Percentiles rank a stretch among this genome's conserved stretches.
These are phyloP conservation scores for Ophiostoma quercus DNA, from an alignment of 2,329 filamentous ascomycete genomes.

Conservation along the genomic window DNA sequence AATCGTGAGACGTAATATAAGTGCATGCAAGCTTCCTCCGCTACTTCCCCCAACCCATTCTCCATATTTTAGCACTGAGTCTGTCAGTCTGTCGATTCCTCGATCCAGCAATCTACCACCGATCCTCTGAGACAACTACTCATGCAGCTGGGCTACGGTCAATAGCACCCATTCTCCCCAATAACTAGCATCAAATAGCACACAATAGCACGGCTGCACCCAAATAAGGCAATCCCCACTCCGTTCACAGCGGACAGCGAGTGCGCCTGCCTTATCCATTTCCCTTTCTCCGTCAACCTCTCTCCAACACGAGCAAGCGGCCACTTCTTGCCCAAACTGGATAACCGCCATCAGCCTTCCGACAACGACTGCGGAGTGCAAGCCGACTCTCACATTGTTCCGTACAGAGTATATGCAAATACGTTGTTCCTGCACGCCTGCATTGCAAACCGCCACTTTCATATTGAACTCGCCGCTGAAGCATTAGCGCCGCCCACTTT, in stretches of 20 bases:
- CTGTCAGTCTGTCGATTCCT: background rate
- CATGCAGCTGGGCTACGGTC: background rate
- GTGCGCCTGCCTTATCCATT: background rate
- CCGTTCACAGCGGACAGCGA: background rate
- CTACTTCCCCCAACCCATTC: background rate
- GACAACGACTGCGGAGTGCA: background rate
- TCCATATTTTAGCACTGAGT: background rate
- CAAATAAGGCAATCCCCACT: background rate
- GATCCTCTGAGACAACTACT: background rate
- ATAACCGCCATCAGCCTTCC: background rate
- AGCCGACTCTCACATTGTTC: background rate
- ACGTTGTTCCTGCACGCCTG: background rate
- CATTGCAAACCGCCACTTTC: background rate
- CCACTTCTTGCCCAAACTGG: background rate
- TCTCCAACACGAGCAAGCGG: background rate
- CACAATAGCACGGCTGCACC: background rate
- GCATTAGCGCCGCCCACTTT: slow-evolving; percentile 22
- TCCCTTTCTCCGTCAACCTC: background rate
- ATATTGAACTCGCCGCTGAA: background rate
- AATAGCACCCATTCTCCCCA: background rate
- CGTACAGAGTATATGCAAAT: background rate
- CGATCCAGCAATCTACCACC: slow-evolving; percentile 5
- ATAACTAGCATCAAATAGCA: background rate
- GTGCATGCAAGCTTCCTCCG: background rate
- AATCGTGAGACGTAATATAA: background rate